A percentile compares a stretch with the other conserved stretches of the same genome.
These are phyloP conservation scores for Escallonia herrerae DNA, from an alignment of 129 eudicot genomes.

Conservation along the genomic window DNA sequence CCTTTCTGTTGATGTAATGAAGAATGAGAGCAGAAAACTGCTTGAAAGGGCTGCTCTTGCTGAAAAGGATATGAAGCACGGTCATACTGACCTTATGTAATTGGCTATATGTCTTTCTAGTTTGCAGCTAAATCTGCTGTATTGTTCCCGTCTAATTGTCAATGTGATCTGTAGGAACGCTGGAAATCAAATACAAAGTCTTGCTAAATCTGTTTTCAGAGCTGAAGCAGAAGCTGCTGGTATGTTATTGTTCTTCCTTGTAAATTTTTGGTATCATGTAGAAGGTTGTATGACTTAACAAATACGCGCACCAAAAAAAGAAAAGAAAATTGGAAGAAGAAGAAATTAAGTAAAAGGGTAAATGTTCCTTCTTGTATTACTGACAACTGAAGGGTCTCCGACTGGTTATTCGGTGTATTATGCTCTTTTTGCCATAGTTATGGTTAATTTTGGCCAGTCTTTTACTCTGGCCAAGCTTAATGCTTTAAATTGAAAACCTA, in stretches of 20 bases:
- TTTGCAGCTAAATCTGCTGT: not conserved
- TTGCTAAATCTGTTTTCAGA: slow-evolving; percentile 64
- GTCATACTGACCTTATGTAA: slow-evolving; percentile 62
- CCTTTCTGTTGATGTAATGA: slow-evolving; percentile 74
- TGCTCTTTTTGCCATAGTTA: too few relatives aligned
- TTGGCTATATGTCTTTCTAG: not conserved
- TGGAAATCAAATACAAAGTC: slow-evolving; percentile 57
- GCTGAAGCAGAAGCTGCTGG: slow-evolving; percentile 76
- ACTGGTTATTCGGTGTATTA: too few relatives aligned
- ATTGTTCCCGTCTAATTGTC: slow-evolving; percentile 1
- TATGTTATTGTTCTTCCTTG: slow-evolving; percentile 16
- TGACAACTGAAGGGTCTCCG: too few relatives aligned
- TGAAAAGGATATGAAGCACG: slow-evolving; percentile 70
- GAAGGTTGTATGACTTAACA: too few relatives aligned
- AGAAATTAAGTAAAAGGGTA: too few relatives aligned
- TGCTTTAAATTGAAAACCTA: too few relatives aligned
- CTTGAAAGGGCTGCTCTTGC: slow-evolving; percentile 85
- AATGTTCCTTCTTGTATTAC: too few relatives aligned
- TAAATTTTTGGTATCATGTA: too few relatives aligned
- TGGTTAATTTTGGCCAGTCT: too few relatives aligned
- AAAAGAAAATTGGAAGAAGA: too few relatives aligned
- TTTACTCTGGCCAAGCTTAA: too few relatives aligned
- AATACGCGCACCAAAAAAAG: too few relatives aligned
- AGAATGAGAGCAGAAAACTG: slow-evolving; percentile 79
- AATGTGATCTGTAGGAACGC: slow-evolving; percentile 38